These are phyloP conservation scores for Backusella mclennaniae DNA, from an alignment of 192 early-diverging fungal genomes.

Conservation along the genomic window DNA sequence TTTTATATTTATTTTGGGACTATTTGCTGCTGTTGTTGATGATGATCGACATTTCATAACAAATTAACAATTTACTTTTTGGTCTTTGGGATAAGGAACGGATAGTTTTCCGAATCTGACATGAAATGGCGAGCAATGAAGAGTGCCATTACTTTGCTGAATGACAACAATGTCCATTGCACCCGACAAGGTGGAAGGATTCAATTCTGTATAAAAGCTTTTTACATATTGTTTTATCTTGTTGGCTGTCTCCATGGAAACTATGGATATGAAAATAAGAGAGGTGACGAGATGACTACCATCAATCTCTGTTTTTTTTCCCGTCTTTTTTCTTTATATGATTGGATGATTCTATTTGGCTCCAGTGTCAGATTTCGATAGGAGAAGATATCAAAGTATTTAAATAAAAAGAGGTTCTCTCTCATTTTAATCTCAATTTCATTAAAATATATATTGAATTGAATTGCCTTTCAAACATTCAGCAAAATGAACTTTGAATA, in stretches of 20 bases:
- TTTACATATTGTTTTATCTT: conserved; percentile 69
- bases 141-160: conserved; percentile 73
- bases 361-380: neutral
- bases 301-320: neutral
- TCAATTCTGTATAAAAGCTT: conserved; percentile 92
- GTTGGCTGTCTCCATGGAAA: conserved; percentile 46
- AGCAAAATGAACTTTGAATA: too few relatives aligned
- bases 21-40: neutral
- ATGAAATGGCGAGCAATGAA: conserved; percentile 94
- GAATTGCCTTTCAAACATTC: too few relatives aligned
- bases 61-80: conserved; percentile 56
- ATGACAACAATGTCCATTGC: conserved; percentile 98
- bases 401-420: neutral
- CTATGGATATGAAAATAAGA: too few relatives aligned
- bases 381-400: neutral
- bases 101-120: conserved; percentile 97
- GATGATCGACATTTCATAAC: neutral
- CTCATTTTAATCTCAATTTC: neutral
- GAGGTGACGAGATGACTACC: too few relatives aligned
- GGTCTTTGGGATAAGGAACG: conserved; percentile 89
- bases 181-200: conserved; percentile 94
- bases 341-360: neutral
- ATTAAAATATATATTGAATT: neutral
- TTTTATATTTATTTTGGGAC: neutral
- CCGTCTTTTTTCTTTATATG: neutral